Evolutionary conservation across 176 grass and related monocot genomes (phyloP).

Genomic region (barley (Hordeum vulgare)): MorexV3_pseudomolecules_assembly NC_058520.1:84998490-84998989

Average conservation of each 20-base stretch:
- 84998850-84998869: neutral
- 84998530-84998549: neutral
- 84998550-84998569: neutral
- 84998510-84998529: neutral
- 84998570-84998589: neutral
- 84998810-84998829: neutral
- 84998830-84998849: neutral
- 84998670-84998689: neutral
- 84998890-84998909: neutral
- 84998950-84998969: too few relatives aligned
- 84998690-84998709: neutral
- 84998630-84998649: neutral
- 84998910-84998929: neutral
- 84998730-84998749: neutral
- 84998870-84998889: neutral
- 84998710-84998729: neutral
- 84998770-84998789: neutral
- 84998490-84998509: neutral
- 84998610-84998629: neutral
- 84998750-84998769: neutral
- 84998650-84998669: slow-evolving; percentile 2
- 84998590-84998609: neutral
- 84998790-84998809: neutral
- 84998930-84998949: neutral
- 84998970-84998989: too few relatives aligned